phyloP scores from a whole-genome alignment of 1,284 basidiomycete genomes.

The Pascua sp. region DNA sequence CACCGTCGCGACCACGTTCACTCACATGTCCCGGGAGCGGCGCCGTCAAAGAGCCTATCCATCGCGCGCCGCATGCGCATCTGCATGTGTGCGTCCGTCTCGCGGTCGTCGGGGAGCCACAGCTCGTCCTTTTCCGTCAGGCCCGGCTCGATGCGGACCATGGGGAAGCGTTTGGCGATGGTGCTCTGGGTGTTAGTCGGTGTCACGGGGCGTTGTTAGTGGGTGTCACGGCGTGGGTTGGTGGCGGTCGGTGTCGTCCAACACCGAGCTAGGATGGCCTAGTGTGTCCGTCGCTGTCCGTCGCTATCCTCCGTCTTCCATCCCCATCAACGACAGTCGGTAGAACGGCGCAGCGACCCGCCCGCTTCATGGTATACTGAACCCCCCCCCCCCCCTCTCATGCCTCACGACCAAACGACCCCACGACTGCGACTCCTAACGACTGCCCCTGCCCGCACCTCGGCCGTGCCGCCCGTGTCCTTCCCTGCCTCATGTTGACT shows the following conservation, averaged over 20 bases:
- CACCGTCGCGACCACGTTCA: constrained; percentile 10
- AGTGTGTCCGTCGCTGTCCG: background rate
- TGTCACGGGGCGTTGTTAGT: background rate
- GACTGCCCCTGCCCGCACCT: no score
- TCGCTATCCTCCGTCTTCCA: no score
- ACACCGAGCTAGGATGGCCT: no score
- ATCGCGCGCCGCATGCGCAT: constrained; percentile 59
- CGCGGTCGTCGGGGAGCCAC: constrained; percentile 65
- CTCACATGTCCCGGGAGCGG: constrained; percentile 54
- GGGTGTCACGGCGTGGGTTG: background rate
- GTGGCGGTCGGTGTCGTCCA: no score
- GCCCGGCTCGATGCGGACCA: constrained; percentile 61
- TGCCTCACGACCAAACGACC: no score
- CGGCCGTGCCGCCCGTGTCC: no score
- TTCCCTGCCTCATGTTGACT: no score
- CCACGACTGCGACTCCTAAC: no score
- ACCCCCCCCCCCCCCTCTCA: no score
- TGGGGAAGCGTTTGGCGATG: constrained; percentile 60
- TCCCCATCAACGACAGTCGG: no score
- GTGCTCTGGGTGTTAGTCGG: constrained; percentile 45
- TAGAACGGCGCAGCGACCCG: no score
- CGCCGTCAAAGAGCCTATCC: constrained; percentile 60
- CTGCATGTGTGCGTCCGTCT: constrained; percentile 59
- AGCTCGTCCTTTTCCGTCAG: constrained; percentile 70
- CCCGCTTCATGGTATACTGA: no score